These are phyloP conservation scores for Volvox reticuliferus DNA, from an alignment of 139 green algal species.

Conservation along the genomic window DNA sequence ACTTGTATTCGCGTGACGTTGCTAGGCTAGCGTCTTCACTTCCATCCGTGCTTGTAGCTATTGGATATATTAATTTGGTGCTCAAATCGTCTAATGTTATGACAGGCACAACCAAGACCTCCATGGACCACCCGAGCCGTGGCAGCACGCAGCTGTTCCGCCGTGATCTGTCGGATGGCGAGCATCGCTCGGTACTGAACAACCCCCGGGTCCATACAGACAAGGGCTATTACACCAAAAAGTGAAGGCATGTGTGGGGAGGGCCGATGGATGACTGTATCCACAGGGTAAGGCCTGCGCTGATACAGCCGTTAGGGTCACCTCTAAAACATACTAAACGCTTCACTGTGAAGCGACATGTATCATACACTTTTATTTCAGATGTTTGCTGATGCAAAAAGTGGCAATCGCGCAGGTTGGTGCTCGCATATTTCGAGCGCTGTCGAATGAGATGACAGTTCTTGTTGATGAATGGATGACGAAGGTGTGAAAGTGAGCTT, in stretches of 20 bases:
- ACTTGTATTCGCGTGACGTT: neutral
- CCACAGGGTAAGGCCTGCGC: no score
- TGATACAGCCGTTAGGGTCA: no score
- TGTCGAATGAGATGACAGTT: no score
- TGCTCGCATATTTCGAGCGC: neutral
- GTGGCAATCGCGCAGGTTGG: neutral
- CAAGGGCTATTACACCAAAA: slow-evolving; percentile 60
- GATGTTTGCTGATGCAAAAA: neutral
- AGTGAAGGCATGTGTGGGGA: neutral
- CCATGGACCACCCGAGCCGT: slow-evolving; percentile 57
- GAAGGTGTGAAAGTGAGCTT: no score
- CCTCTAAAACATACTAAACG: no score
- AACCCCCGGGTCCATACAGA: slow-evolving; percentile 63
- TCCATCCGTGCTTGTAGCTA: neutral
- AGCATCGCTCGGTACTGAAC: slow-evolving; percentile 48
- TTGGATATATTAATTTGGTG: neutral
- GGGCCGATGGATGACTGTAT: neutral
- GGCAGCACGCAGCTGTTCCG: slow-evolving; percentile 67
- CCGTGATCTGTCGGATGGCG: slow-evolving; percentile 26
- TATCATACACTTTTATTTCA: neutral
- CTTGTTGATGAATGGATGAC: no score
- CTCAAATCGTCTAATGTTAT: neutral
- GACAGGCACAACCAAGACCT: slow-evolving; percentile 61
- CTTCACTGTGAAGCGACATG: no score
- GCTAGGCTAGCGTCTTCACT: neutral